These are phyloP conservation scores for Clarkia xantiana DNA, from an alignment of 345 rosid genomes.

Conservation along the genomic window DNA sequence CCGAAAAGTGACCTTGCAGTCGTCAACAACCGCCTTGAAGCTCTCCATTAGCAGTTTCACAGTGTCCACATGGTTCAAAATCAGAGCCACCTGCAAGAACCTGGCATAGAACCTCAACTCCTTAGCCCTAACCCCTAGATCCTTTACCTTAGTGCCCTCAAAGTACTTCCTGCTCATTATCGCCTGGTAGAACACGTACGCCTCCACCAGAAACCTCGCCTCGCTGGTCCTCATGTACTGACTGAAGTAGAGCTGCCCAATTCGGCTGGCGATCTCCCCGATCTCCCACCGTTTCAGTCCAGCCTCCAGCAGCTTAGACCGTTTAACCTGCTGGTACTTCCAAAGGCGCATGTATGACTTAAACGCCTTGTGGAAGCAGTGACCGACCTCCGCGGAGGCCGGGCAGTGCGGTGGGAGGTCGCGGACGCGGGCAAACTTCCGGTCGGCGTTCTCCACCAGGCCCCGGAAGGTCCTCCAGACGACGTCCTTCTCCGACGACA, in stretches of 20 bases:
- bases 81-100: conserved; percentile 69
- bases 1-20: conserved; percentile 56
- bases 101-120: conserved; percentile 83
- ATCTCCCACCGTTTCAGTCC: conserved; percentile 95
- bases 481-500: conserved; percentile 32
- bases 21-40: conserved; percentile 47
- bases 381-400: conserved; percentile 17
- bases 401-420: conserved; percentile 67
- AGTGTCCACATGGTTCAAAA: conserved; percentile 52
- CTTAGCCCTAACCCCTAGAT: conserved; percentile 64
- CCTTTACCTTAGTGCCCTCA: conserved; percentile 42
- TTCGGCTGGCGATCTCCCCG: conserved; percentile 98
- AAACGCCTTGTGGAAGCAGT: conserved; percentile 70
- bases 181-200: conserved; percentile 89
- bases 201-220: conserved; percentile 67
- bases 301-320: conserved; percentile 51
- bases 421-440: conserved; percentile 75
- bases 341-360: conserved; percentile 89
- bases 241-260: conserved; percentile 90
- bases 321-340: conserved; percentile 86
- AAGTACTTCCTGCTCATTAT: conserved; percentile 69
- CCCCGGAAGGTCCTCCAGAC: conserved; percentile 46
- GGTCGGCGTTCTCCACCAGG: conserved; percentile 75
- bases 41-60: conserved; percentile 35
- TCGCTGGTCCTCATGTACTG: conserved; percentile 95